A percentile compares a stretch with the other conserved stretches of the same genome.
Conservation (phyloP, 2,329 filamentous ascomycete species). For the Podosphaera fusca region DNA sequence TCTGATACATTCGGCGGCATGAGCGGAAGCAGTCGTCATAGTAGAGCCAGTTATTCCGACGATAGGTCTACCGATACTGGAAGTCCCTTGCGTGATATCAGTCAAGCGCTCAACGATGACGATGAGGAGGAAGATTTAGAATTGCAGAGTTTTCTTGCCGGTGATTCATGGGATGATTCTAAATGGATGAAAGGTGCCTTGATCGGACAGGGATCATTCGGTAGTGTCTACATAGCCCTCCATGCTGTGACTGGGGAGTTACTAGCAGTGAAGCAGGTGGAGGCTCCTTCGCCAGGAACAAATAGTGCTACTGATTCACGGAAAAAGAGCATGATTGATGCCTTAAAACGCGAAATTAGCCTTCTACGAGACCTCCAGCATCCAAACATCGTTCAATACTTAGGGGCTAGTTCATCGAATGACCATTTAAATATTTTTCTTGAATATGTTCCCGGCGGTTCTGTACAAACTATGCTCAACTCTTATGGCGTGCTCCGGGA, state of each 20-base stretch:
- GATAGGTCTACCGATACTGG: conserved; percentile 50
- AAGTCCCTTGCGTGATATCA: conserved; percentile 63
- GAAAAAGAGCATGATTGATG: conserved; percentile 97
- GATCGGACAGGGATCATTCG: conserved; percentile 92
- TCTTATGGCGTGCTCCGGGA: conserved; percentile 91
- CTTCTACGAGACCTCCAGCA: conserved; percentile 85
- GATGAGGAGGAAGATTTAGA: conserved; percentile 83
- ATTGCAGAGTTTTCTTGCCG: conserved; percentile 68
- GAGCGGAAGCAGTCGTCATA: conserved; percentile 54
- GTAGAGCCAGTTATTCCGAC: conserved; percentile 63
- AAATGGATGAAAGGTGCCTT: conserved; percentile 99
- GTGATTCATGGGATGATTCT: conserved; percentile 86
- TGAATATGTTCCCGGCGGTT: conserved; percentile 92
- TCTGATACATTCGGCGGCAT: conserved; percentile 52
- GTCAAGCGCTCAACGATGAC: conserved; percentile 67
- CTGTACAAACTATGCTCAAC: conserved; percentile 94
- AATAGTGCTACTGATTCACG: conserved; percentile 65
- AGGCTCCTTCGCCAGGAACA: conserved; percentile 56
- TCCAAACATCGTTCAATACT: conserved; percentile 92
- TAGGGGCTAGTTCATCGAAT: conserved; percentile 79
- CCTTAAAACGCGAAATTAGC: conserved; percentile 87
- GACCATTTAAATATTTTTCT: conserved; percentile 98
- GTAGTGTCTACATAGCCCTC: conserved; percentile 80
- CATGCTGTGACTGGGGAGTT: conserved; percentile 93
- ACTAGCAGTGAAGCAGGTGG: conserved; percentile 94